Evolutionary conservation across 371 early-diverging fungal genomes (phyloP), one percentile per base, ranked within the genome.

Genomic region (Parasitella parasitica): DNA sequence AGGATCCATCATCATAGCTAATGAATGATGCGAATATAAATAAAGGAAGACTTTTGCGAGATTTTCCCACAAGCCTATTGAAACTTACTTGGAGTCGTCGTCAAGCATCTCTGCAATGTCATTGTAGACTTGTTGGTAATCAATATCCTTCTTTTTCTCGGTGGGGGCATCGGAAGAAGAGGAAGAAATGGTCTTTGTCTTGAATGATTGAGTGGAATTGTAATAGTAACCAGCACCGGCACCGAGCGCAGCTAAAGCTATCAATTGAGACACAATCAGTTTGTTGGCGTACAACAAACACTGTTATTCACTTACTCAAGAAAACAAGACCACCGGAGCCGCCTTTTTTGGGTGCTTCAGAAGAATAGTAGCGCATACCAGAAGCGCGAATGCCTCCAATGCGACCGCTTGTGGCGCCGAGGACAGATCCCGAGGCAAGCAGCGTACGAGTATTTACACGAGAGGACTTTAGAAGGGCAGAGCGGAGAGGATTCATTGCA

Each of bases 1-100:
- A 85, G 24, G 89, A 90, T 55, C 96, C 97, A 69, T 97, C 97
- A 73, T 97, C 98, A 63, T 92, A 94, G 76, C 77, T 76, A 32
- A 32, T 32, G 32, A 1, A 4, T 22, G 43, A 16, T 43, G 20
- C n/a, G 37, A 12, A n/a, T 35, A 9, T 54, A 34, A 49, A 49
- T 49, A 49, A 2, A n/a, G n/a, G n/a, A n/a, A n/a, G n/a, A n/a
- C n/a, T n/a, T n/a, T 22, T 18, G 20, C 32, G 13, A 41, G 18
- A 15, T 28, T 57, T 32, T 28, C 26, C 16, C 26, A 11, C 13
- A 55, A 7, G n/a, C 6, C 32, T 27, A 27, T n/a, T 16, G 16
- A 32, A 32, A 32, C 76, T 61, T 71, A 74, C 81, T 89, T 82
- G 30, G 66, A 38, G 63, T 88, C 69, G 35, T 89, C 89, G 55